Evolutionary conservation across 2,329 filamentous ascomycete genomes (phyloP).

Genomic region (Penicillium sp.): DNA sequence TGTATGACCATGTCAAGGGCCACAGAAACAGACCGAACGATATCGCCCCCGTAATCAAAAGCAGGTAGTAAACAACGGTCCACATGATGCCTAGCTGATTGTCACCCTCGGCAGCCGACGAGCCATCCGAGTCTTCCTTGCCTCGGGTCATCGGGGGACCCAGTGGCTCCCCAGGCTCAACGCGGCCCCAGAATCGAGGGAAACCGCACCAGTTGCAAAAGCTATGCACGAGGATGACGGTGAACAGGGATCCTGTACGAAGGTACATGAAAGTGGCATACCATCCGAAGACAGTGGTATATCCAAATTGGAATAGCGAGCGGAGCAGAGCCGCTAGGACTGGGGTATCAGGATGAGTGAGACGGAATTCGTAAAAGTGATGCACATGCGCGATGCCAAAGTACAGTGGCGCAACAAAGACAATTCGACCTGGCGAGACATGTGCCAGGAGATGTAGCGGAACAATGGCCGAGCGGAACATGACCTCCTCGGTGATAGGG

Average conservation of each 20-base stretch:
- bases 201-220: constrained; percentile 94
- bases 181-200: constrained; percentile 74
- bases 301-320: constrained; percentile 76
- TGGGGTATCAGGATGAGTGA: constrained; percentile 68
- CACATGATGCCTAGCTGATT: constrained; percentile 48
- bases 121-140: constrained; percentile 35
- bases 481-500: constrained; percentile 84
- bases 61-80: constrained; percentile 71
- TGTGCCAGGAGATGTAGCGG: constrained; percentile 72
- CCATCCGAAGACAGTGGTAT: constrained; percentile 89
- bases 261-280: constrained; percentile 87
- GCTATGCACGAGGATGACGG: constrained; percentile 68
- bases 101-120: constrained; percentile 21
- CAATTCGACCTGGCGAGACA: constrained; percentile 52
- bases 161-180: constrained; percentile 50
- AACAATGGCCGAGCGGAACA: constrained; percentile 83
- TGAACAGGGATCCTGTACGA: constrained; percentile 72
- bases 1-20: constrained; percentile 57
- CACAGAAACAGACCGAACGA: constrained; percentile 68
- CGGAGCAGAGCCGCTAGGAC: constrained; percentile 59
- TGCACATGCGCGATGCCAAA: constrained; percentile 92
- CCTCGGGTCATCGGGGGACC: constrained; percentile 33
- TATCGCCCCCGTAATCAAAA: constrained; percentile 66
- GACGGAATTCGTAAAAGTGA: constrained; percentile 89
- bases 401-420: constrained; percentile 78